These are phyloP conservation scores for Colletotrichum sp. DNA, from an alignment of 2,329 filamentous ascomycete species.

Conservation along the genomic window DNA sequence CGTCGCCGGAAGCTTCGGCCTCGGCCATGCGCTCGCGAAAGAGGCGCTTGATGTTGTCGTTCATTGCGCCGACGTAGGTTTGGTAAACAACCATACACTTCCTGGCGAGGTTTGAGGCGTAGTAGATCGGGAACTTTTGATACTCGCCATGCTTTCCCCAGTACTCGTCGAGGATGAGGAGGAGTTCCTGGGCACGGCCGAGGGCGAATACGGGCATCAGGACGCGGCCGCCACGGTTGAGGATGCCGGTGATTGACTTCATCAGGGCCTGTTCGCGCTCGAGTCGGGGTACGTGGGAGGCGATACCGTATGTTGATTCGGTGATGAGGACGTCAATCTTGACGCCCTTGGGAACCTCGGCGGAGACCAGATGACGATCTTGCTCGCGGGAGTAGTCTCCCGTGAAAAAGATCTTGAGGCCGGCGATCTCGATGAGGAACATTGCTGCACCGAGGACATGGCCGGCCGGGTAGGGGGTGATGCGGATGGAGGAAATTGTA, in stretches of 20 bases:
- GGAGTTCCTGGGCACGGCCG: conserved; percentile 89
- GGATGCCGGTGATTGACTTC: conserved; percentile 90
- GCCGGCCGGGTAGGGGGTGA: conserved; percentile 95
- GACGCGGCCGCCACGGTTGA: conserved; percentile 91
- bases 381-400: conserved; percentile 97
- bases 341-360: conserved; percentile 84
- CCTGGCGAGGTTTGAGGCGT: conserved; percentile 90
- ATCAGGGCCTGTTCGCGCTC: conserved; percentile 94
- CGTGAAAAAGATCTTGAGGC: conserved; percentile 95
- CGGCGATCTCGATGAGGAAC: conserved; percentile 97
- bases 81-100: conserved; percentile 99
- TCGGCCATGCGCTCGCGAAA: conserved; percentile 93
- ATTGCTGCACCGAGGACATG: conserved; percentile 98
- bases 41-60: conserved; percentile 97
- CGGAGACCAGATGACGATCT: conserved; percentile 93
- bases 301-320: conserved; percentile 96
- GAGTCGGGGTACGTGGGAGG: conserved; percentile 86
- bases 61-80: conserved; percentile 98
- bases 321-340: conserved; percentile 97
- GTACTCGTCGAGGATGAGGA: conserved; percentile 96
- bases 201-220: conserved; percentile 96
- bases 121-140: conserved; percentile 94
- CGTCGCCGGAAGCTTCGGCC: conserved; percentile 80
- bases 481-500: conserved; percentile 93
- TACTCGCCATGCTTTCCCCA: conserved; percentile 90